Evolutionary conservation across 2,329 filamentous ascomycete genomes (phyloP).

Genomic region (Fusarium hostae): DNA sequence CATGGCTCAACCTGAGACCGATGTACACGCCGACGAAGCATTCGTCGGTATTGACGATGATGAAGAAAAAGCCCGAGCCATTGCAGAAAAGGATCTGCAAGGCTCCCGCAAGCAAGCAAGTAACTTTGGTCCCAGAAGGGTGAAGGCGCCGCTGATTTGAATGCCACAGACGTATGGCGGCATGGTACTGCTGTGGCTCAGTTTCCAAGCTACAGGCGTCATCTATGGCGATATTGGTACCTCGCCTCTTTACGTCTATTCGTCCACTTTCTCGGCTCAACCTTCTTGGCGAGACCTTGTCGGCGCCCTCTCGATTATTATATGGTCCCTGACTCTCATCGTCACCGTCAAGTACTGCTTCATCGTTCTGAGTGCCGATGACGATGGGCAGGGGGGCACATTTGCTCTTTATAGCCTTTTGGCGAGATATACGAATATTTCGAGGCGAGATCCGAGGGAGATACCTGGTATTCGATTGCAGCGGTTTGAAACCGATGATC

Average conservation of each 20-base stretch:
- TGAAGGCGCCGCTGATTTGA: background rate
- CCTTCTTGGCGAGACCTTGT: background rate
- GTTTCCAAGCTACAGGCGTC: background rate
- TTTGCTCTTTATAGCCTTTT: background rate
- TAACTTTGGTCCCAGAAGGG: background rate
- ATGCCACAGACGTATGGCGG: background rate
- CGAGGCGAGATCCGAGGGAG: background rate
- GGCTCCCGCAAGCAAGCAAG: background rate
- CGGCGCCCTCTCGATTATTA: background rate
- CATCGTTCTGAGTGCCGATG: background rate
- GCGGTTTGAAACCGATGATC: background rate
- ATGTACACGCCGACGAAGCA: background rate
- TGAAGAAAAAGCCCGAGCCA: background rate
- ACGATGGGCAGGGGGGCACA: background rate
- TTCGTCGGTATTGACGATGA: background rate
- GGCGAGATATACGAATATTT: background rate
- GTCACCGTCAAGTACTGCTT: background rate
- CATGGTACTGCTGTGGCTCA: background rate
- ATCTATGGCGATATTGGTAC: background rate
- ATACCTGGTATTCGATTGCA: background rate
- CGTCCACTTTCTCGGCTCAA: background rate
- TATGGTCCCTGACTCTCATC: background rate
- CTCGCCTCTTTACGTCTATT: background rate
- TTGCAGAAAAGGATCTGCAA: background rate
- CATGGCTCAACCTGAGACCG: background rate